Evolutionary conservation across 257 asterid species (phyloP).

Genomic region (Echites panduratus): DNA sequence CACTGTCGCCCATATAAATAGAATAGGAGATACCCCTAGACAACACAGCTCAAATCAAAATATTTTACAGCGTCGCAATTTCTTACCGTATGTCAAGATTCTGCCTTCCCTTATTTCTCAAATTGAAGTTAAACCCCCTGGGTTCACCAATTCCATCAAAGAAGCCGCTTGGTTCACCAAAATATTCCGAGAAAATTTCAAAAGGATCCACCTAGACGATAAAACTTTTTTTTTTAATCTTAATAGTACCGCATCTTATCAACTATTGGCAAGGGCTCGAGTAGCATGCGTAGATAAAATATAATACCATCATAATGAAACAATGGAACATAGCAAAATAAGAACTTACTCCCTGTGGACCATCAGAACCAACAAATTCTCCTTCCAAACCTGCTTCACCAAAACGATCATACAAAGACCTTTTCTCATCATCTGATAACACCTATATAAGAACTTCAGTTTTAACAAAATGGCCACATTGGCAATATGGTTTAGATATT

Average conservation of each 20-base stretch:
- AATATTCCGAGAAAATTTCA: conserved; percentile 65
- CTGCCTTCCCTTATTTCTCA: conserved; percentile 43
- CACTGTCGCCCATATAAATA: not conserved
- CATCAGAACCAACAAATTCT: conserved; percentile 56
- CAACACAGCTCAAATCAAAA: not conserved
- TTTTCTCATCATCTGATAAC: conserved; percentile 82
- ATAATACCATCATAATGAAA: not conserved
- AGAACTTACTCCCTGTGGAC: conserved; percentile 61
- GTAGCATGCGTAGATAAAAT: not conserved
- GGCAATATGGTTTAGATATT: not conserved
- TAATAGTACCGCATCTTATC: conserved; percentile 7
- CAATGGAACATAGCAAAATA: not conserved
- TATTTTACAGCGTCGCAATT: not conserved
- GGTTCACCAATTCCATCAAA: conserved; percentile 60
- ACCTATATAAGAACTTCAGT: conserved; percentile 35
- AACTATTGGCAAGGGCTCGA: conserved; percentile 1
- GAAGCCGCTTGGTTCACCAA: conserved; percentile 59
- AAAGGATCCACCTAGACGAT: conserved; percentile 74
- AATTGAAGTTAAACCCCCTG: conserved; percentile 48
- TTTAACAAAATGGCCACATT: not conserved
- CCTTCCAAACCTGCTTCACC: conserved; percentile 85
- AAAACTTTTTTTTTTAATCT: conserved; percentile 4
- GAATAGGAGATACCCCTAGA: no score
- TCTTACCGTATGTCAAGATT: conserved; percentile 82
- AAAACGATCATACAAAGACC: conserved; percentile 76